Base-by-base conservation (phyloP, 2,329 filamentous ascomycete genomes). In the Pseudopyricularia javanii region DNA sequence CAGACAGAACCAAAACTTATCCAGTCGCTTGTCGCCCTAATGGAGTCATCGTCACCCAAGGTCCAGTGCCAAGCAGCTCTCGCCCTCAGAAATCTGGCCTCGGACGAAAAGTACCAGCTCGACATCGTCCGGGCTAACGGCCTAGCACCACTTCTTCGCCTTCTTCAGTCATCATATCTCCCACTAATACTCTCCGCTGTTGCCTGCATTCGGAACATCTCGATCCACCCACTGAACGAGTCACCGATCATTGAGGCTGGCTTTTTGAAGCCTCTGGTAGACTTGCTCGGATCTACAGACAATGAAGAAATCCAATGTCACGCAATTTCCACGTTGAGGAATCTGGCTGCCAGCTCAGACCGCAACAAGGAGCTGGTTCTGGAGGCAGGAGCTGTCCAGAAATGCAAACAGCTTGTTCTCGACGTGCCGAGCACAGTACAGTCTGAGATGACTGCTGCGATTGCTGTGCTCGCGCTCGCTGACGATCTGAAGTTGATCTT, bases 231-330 rank as follows among this genome's bases (percentile, higher is more conserved):
- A 17, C 76, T 91, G 64, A 98, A 98, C 69, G 93, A 98, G 70
- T 96, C 91, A 11, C 93, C 93, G 0, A 98, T 98, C 59, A 98
- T 98, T 63, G 93, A 98, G 63, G 91, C 91, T 40, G 93, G 91
- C 54, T 98, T 98, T 69, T 71, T 98, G 55, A 91, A 90, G 66
- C 93, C 93, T 0, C 72, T 98, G 53, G 93, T 98, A 24, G 91
- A 97, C 59, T 78, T 98, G 1, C 79, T 98, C 7, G 91, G 93
- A 51, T 94, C 90, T 9, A 96, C 91, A 1, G 91, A 97, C 61
- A 96, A 96, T 64, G 93, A 98, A 68, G 93, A 98, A 66, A 98
- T 98, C 51, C 93, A 98, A 66, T 98, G 93, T 65, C 93, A 98
- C 64, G 93, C 93, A 54, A 98, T 98, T 59, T 97, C 93, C 5